Evolutionary conservation across 2,329 filamentous ascomycete genomes (phyloP).

Genomic region (Davidsoniella virescens): DNA sequence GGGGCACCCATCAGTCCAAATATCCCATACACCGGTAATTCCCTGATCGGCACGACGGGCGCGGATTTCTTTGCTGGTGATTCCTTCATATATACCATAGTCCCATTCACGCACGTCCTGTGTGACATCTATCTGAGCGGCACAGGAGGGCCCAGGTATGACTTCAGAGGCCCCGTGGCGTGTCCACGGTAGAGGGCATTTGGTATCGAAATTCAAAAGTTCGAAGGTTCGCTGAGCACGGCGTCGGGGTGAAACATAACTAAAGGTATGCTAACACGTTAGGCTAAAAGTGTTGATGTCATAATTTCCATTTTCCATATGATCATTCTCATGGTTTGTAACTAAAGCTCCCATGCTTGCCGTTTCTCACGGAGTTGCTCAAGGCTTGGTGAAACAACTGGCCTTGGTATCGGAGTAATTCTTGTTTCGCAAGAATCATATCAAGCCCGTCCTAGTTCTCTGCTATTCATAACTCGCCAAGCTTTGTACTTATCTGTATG

Average conservation of each 20-base stretch:
- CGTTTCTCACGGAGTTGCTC: neutral
- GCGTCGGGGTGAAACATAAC: slow-evolving; percentile 71
- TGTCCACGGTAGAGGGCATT: slow-evolving; percentile 56
- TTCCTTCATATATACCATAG: slow-evolving; percentile 74
- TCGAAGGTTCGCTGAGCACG: slow-evolving; percentile 84
- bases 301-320: no score
- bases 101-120: slow-evolving; percentile 72
- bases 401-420: no score
- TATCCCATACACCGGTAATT: slow-evolving; percentile 51
- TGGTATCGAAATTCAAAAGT: slow-evolving; percentile 52
- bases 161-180: slow-evolving; percentile 25
- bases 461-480: neutral
- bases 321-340: no score
- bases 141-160: slow-evolving; percentile 29
- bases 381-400: neutral
- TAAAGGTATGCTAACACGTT: slow-evolving; percentile 18
- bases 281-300: neutral
- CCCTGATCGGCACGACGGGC: slow-evolving; percentile 40
- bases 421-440: no score
- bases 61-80: slow-evolving; percentile 55
- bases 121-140: slow-evolving; percentile 48
- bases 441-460: no score
- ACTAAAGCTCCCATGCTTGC: no score
- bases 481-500: slow-evolving; percentile 5
- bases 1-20: slow-evolving; percentile 78